A percentile compares a stretch with the other conserved stretches of the same genome.
phyloP scores from a whole-genome alignment of 106 monocot genomes.

The Dioscorea zingiberensis region DNA sequence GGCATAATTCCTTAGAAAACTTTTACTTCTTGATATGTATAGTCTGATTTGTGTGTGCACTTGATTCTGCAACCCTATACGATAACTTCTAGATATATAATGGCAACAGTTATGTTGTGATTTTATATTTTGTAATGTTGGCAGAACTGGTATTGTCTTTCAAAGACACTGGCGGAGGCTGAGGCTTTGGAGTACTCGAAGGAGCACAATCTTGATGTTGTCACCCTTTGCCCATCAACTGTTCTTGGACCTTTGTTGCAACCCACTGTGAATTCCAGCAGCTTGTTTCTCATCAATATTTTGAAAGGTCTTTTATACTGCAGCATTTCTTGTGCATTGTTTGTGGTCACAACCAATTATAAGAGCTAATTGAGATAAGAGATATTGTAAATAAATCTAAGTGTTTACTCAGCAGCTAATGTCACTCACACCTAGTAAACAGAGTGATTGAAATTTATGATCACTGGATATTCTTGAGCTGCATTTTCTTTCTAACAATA shows the following conservation, averaged over 20 bases:
- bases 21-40: background rate
- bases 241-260: slow-evolving; percentile 62
- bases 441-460: background rate
- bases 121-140: slow-evolving; percentile 3
- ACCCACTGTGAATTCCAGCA: slow-evolving; percentile 52
- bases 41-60: background rate
- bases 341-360: too few relatives aligned
- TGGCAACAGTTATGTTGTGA: too few relatives aligned
- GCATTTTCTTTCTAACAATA: too few relatives aligned
- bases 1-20: background rate
- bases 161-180: slow-evolving; percentile 61
- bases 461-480: background rate
- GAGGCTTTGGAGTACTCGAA: slow-evolving; percentile 37
- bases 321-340: background rate
- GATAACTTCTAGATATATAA: too few relatives aligned
- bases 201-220: slow-evolving; percentile 39
- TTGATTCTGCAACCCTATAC: background rate
- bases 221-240: slow-evolving; percentile 45
- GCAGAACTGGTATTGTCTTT: slow-evolving; percentile 58
- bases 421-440: background rate
- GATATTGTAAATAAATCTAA: background rate
- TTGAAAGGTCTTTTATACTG: slow-evolving; percentile 40
- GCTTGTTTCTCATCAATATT: slow-evolving; percentile 32
- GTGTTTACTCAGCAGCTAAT: background rate
- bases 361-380: too few relatives aligned